Conservation (phyloP, 2,329 filamentous ascomycete species). For the Cryoendolithus antarcticus region DNA sequence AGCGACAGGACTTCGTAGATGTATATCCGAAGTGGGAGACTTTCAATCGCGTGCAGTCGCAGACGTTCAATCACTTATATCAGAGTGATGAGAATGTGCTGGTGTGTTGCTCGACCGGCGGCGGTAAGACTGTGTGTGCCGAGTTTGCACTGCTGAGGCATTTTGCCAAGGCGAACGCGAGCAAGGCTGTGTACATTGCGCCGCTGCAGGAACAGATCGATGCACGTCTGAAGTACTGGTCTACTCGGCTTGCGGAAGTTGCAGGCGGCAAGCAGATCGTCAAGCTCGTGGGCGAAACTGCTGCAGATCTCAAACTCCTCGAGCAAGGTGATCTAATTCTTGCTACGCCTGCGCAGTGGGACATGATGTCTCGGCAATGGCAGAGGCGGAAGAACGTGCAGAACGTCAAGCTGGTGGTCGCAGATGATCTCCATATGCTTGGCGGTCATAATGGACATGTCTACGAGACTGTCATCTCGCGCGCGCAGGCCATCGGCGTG, state of each 20-base stretch:
- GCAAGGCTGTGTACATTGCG: constrained; percentile 83
- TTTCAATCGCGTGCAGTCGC: constrained; percentile 97
- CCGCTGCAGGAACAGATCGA: constrained; percentile 92
- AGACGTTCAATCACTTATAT: constrained; percentile 89
- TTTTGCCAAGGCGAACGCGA: constrained; percentile 61
- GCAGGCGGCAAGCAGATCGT: constrained; percentile 79
- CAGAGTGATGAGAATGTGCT: constrained; percentile 89
- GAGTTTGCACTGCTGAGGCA: constrained; percentile 85
- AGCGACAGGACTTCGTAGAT: constrained; percentile 66
- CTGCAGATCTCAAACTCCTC: constrained; percentile 77
- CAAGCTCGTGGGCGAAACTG: constrained; percentile 87
- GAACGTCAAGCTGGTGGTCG: constrained; percentile 79
- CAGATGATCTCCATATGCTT: constrained; percentile 88
- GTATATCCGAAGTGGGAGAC: constrained; percentile 74
- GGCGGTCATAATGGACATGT: constrained; percentile 77
- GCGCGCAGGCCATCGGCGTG: constrained; percentile 90
- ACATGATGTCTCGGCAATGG: constrained; percentile 91
- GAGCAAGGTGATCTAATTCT: constrained; percentile 81
- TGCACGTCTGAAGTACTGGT: constrained; percentile 71
- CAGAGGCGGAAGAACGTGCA: constrained; percentile 92
- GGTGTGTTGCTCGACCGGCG: constrained; percentile 81
- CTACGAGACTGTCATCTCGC: constrained; percentile 93
- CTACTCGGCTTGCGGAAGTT: constrained; percentile 57
- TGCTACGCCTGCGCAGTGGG: constrained; percentile 90
- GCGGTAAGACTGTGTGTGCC: constrained; percentile 92